phyloP scores from a whole-genome alignment of 352 stramenopile species.

The Halophytophthora batemanensis region DNA sequence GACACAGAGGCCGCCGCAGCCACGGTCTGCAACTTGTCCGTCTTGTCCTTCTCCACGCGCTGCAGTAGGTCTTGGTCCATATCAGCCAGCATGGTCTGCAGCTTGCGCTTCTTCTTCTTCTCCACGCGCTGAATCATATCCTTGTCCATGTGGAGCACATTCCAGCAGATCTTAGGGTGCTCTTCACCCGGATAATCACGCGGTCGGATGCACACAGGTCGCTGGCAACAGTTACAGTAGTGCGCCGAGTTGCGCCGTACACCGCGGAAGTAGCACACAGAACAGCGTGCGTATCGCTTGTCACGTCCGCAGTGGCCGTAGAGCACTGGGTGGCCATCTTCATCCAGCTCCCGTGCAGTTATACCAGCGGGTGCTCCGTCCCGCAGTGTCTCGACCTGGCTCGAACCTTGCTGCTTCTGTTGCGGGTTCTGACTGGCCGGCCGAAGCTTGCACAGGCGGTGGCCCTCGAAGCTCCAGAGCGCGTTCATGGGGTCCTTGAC shows the following conservation, averaged over 20 bases:
- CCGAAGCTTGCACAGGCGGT: constrained; percentile 45
- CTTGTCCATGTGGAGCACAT: constrained; percentile 74
- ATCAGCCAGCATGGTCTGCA: constrained; percentile 23
- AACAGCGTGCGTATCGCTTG: constrained; percentile 69
- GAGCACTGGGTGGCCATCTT: constrained; percentile 46
- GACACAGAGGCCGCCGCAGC: constrained; percentile 2
- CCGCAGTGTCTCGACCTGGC: constrained; percentile 1
- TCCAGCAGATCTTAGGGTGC: constrained; percentile 78
- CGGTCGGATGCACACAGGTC: constrained; percentile 67
- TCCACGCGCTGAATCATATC: constrained; percentile 72
- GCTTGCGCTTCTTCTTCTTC: constrained; percentile 62
- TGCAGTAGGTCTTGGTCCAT: too few relatives aligned
- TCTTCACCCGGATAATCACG: constrained; percentile 64
- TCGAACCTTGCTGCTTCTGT: constrained; percentile 1
- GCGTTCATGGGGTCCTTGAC: constrained; percentile 55
- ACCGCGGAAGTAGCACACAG: constrained; percentile 72
- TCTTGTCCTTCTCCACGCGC: too few relatives aligned
- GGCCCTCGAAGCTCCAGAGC: constrained; percentile 63
- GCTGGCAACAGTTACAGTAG: constrained; percentile 70
- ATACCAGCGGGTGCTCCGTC: constrained; percentile 12
- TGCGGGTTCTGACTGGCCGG: constrained; percentile 37
- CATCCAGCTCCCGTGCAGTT: constrained; percentile 29
- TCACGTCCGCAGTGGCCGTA: constrained; percentile 66
- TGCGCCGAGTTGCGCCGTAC: constrained; percentile 63
- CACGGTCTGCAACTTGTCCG: too few relatives aligned